A percentile compares a stretch with the other conserved stretches of the same genome.
phyloP scores from a whole-genome alignment of 805 yeast species.

The Metschnikowia dekortorum region DNA sequence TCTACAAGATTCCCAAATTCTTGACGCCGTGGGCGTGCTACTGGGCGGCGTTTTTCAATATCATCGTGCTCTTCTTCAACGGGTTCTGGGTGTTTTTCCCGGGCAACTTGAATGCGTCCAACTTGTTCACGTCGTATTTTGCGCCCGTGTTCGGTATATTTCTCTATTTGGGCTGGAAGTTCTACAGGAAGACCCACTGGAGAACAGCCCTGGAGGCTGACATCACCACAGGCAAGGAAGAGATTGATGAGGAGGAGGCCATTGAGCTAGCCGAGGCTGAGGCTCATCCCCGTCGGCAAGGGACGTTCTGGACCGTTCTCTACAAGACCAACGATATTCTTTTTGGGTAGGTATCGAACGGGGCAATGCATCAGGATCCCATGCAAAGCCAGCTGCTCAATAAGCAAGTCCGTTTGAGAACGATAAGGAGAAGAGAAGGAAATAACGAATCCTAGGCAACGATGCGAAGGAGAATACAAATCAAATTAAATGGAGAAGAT shows the following conservation, averaged over 20 bases:
- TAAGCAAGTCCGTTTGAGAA: no score
- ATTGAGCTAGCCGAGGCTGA: constrained; percentile 20
- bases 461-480: no score
- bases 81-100: constrained; percentile 43
- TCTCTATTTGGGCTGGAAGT: constrained; percentile 49
- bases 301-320: constrained; percentile 20
- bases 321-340: constrained; percentile 20
- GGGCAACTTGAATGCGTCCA: constrained; percentile 29
- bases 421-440: no score
- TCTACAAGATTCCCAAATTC: constrained; percentile 14
- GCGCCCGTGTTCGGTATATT: constrained; percentile 45
- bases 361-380: no score
- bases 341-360: constrained; percentile 15
- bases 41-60: constrained; percentile 20
- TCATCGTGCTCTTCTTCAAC: constrained; percentile 29
- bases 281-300: constrained; percentile 19
- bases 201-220: constrained; percentile 48
- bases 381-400: no score
- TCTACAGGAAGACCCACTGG: constrained; percentile 45
- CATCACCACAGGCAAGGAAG: constrained; percentile 48
- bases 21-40: constrained; percentile 14
- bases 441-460: no score
- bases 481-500: no score
- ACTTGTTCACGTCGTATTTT: constrained; percentile 35
- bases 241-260: constrained; percentile 58